phyloP scores from a whole-genome alignment of 2,329 filamentous ascomycete genomes.

The Colletotrichum orchidophilum region DNA sequence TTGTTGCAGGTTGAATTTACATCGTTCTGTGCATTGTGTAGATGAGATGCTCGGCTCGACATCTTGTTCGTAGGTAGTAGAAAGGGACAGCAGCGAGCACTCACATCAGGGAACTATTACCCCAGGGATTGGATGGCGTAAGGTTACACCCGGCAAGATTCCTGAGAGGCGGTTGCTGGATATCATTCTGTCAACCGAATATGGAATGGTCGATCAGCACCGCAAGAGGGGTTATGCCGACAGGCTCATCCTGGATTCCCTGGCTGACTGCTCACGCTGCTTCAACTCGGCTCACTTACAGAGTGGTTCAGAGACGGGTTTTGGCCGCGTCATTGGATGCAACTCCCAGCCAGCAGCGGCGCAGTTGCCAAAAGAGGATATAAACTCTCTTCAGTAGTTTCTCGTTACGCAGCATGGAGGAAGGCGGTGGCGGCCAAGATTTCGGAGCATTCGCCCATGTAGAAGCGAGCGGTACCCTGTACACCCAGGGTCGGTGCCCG shows the following conservation, averaged over 20 bases:
- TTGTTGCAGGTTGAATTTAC: background rate
- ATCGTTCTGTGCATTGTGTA: background rate
- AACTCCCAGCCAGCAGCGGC: background rate
- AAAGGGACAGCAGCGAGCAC: background rate
- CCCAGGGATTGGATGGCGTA: background rate
- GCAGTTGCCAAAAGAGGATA: background rate
- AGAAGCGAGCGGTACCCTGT: background rate
- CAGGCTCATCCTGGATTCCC: background rate
- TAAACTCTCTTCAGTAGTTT: background rate
- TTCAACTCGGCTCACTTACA: background rate
- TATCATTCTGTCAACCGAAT: background rate
- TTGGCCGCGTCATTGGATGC: background rate
- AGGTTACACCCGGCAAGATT: background rate
- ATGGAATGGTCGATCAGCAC: background rate
- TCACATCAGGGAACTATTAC: background rate
- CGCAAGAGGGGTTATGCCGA: background rate
- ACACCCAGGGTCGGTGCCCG: background rate
- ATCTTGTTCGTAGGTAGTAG: background rate
- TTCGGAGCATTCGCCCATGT: constrained; percentile 1
- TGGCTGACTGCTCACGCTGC: background rate
- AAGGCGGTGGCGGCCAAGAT: background rate
- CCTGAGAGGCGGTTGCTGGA: background rate
- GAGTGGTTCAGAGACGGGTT: background rate
- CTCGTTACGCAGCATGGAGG: background rate
- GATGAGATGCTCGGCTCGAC: background rate